Base-by-base conservation (phyloP, 257 asterid species). In the Scutellaria minor region DNA sequence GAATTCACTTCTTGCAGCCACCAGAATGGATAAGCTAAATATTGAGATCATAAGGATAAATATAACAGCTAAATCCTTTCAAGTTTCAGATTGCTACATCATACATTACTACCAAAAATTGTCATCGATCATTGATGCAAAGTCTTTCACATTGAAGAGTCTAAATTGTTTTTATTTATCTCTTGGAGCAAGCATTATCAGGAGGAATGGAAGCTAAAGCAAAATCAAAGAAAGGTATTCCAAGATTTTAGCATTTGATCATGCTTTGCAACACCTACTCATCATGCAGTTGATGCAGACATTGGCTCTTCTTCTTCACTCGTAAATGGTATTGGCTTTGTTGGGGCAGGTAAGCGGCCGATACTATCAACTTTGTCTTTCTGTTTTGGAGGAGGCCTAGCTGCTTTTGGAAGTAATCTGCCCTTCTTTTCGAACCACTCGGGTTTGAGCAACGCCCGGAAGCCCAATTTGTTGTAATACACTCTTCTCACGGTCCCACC, bases 361-460 rank as follows among this genome's bases (percentile, higher is more conserved):
- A 89, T 84, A 60, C 98, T 88, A 79, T 94, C 97, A 4, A 91
- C 99, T 77, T 88, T 91, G 61, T 91, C 97, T 44, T 55, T 80
- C 79, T 80, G 90, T 73, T 91, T 94, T 0, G 99, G 98, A 6
- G 99, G 97, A 72, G 99, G 98, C 77, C 96, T 84, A 48, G 99
- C 98, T 46, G 99, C 78, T 75, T 62, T 89, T 0, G 99, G 99
- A 55, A 94, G 92, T 63, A 94, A 79, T 71, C 98, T 87, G 41
- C 99, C 98, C 85, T 91, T 94, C 87, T 91, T 94, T 72, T 84
- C 97, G 13, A 94, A 91, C 98, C 99, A 94, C 79, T 91, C 98
- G 0, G 99, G 98, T 66, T 88, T 88, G 54, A 94, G 93, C 71
- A 91, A 83, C 1, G 99, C 98, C 59, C 86, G 86, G 5, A 94